These are phyloP conservation scores for Solanum sitiens DNA, from an alignment of 257 asterid genomes.

Conservation along the genomic window DNA sequence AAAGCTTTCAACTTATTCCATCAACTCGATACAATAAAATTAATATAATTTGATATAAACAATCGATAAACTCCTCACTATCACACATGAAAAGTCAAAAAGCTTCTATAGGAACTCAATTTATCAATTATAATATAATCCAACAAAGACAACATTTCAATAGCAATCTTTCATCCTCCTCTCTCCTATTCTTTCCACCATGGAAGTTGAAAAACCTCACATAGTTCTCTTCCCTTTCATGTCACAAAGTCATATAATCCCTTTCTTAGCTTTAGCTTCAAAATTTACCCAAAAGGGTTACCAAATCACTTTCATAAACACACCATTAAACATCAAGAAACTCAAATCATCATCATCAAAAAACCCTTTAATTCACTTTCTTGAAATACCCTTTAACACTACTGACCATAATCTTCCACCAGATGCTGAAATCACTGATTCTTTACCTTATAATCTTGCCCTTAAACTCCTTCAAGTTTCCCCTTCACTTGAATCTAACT, in stretches of 20 bases:
- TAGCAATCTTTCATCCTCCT: not conserved
- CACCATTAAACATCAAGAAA: constrained; percentile 39
- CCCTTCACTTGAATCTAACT: constrained; percentile 16
- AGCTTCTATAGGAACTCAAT: not conserved
- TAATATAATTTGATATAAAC: not conserved
- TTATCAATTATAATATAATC: not conserved
- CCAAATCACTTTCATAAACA: constrained; percentile 13
- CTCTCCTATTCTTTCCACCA: not conserved
- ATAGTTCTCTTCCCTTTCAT: constrained; percentile 16
- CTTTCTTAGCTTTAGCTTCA: constrained; percentile 11
- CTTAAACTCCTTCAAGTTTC: constrained; percentile 29
- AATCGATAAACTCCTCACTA: too few relatives aligned
- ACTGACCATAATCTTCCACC: constrained; percentile 47
- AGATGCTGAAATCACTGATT: constrained; percentile 30
- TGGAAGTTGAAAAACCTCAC: not conserved
- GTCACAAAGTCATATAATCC: constrained; percentile 18
- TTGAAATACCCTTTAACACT: constrained; percentile 39
- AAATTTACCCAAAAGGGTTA: not conserved
- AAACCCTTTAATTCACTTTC: constrained; percentile 18
- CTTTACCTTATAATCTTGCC: constrained; percentile 26
- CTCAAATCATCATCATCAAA: constrained; percentile 17
- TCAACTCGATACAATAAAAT: accelerated
- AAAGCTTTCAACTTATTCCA: not conserved
- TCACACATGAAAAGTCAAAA: not conserved
- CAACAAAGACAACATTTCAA: not conserved